Conservation (phyloP, 179 eudicot genomes). For the Kewa caespitosa region DNA sequence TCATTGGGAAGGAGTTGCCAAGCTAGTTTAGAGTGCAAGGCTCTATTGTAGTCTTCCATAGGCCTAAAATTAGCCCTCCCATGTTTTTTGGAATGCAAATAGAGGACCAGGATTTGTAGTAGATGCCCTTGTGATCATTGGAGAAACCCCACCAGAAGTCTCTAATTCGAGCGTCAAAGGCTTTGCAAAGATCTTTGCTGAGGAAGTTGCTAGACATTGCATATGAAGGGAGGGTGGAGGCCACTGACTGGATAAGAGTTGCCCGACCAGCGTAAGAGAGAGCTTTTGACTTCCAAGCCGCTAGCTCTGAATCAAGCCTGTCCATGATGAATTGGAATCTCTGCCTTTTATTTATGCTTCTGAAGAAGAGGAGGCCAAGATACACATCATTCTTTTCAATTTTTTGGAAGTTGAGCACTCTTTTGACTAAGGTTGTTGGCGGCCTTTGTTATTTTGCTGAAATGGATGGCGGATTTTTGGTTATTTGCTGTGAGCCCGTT, state of each 20-base stretch:
- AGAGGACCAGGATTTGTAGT: neutral
- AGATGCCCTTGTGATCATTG: neutral
- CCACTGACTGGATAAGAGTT: neutral
- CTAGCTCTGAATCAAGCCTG: neutral
- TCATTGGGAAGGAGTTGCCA: neutral
- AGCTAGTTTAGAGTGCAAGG: neutral
- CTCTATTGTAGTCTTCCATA: neutral
- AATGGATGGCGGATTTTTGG: neutral
- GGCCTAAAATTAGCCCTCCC: neutral
- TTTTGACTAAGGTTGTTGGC: neutral
- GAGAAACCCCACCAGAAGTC: neutral
- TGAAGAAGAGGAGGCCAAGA: neutral
- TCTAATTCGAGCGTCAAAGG: neutral
- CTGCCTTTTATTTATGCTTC: too few species aligned
- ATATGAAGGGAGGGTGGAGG: neutral
- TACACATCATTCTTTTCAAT: neutral
- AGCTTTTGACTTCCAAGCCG: neutral
- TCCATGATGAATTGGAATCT: too few species aligned
- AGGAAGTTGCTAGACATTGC: neutral
- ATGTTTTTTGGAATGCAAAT: neutral
- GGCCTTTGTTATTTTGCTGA: neutral
- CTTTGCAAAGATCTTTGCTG: neutral
- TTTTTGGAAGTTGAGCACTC: neutral
- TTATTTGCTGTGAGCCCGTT: neutral
- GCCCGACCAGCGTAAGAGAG: neutral